Base-by-base conservation (phyloP, 1,284 basidiomycete genomes). In the Trichosporon sp. region DNA sequence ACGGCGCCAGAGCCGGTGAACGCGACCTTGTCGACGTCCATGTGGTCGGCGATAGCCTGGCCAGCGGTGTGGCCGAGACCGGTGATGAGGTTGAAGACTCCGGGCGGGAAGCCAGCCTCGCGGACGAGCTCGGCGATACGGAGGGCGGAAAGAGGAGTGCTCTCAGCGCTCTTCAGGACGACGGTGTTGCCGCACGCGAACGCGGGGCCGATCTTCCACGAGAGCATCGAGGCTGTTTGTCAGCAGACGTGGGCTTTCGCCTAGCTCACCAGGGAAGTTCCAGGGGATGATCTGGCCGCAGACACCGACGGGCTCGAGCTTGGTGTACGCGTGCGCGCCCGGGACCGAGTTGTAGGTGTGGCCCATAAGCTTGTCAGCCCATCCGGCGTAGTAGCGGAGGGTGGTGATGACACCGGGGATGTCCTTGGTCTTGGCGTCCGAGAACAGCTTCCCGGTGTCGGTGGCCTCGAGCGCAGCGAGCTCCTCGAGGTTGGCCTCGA, bases 171-270 rank as follows among this genome's bases (percentile, higher is more conserved):
- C 73, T 77, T 76, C 66, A 77, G 66, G 35, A 77, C 67, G 44
- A 74, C 68, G 4, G 68, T 58, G 68, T 73, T 74, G n/a, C 76
- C 76, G 56, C 87, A 88, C 7, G 93, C 93, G 68, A 95, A 87
- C 6, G 93, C 93, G 25, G 93, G 93, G 11, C 90, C 92, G 64
- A 94, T 87, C 84, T 95, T 95, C 93, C 93, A 94, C 8, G 90
- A 84, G 27, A 91, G 91, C 92, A 95, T 93, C 76, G 88, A 88
- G 80, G 94, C 91, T 60, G 23, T 71, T 71, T 23, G 32, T 34
- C n/a, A 35, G 60, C 47, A 5, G 18, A 51, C 3, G 12, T 9
- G 5, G 4, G 3, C 21, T 2, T 2, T 3, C 65, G 8, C 9
- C 8, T 15, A 64, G 47, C 63, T 34, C 29, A 64, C 62, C 67